Base-by-base conservation (phyloP, 208 protist species). In the Blastocrithidia nonstop region DNA sequence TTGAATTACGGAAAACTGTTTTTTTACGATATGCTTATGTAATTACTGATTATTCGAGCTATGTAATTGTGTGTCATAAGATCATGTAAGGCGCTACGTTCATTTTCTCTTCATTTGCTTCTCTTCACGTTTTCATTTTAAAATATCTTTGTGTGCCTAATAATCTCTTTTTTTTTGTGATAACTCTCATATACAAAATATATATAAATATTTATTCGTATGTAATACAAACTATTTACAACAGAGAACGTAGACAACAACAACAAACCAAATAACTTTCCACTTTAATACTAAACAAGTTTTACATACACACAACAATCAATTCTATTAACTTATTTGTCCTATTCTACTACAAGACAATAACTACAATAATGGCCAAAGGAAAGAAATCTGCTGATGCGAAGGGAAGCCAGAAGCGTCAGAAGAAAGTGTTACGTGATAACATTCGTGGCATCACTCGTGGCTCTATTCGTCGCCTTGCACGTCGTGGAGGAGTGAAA, bases 301-400 rank as follows among this genome's bases (percentile, higher is more conserved):
- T n/a, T n/a, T n/a, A n/a, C n/a, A n/a, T n/a, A n/a, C n/a, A n/a
- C n/a, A n/a, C n/a, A n/a, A n/a, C n/a, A n/a, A n/a, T n/a, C n/a
- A n/a, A n/a, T n/a, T n/a, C n/a, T n/a, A n/a, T n/a, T n/a, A n/a
- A n/a, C n/a, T n/a, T n/a, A n/a, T n/a, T n/a, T n/a, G n/a, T n/a
- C n/a, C n/a, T 6, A 31, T 32, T 6, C 21, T 17, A 13, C 17
- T 8, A 15, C n/a, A 6, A 41, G 16, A 8, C 39, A 35, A 13
- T n/a, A 35, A 35, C 29, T n/a, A 35, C 29, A 35, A 35, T 35
- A 35, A 41, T 58, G 32, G n/a, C n/a, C n/a, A n/a, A n/a, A n/a
- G n/a, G n/a, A n/a, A n/a, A n/a, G n/a, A n/a, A n/a, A n/a, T n/a
- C n/a, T n/a, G n/a, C n/a, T n/a, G n/a, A n/a, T n/a, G n/a, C n/a